A percentile compares a stretch with the other conserved stretches of the same genome.
phyloP scores from a whole-genome alignment of 352 stramenopile species.

The Phytopythium cucurbitacearum region DNA sequence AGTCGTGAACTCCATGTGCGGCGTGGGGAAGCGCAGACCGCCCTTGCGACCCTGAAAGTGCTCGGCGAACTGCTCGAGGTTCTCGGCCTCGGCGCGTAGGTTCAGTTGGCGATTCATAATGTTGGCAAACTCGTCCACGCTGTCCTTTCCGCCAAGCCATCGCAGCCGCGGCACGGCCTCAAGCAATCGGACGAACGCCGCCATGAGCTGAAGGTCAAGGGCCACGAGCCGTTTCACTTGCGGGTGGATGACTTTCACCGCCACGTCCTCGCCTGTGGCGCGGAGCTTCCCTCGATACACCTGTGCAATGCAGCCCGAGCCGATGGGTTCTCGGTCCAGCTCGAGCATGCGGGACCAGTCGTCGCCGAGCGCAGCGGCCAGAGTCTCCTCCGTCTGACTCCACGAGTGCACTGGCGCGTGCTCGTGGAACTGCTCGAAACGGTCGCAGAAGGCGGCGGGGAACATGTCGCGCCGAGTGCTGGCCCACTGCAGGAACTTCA shows the following conservation, averaged over 20 bases:
- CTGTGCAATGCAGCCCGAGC: slow-evolving; percentile 93
- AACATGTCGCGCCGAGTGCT: slow-evolving; percentile 94
- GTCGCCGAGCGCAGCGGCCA: slow-evolving; percentile 83
- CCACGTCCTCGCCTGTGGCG: slow-evolving; percentile 64
- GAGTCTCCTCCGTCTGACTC: slow-evolving; percentile 74
- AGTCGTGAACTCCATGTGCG: slow-evolving; percentile 65
- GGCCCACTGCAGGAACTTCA: slow-evolving; percentile 96
- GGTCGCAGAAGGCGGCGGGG: slow-evolving; percentile 85
- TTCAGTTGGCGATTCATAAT: slow-evolving; percentile 91
- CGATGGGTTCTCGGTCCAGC: slow-evolving; percentile 64
- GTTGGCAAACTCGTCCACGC: slow-evolving; percentile 78
- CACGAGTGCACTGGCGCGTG: slow-evolving; percentile 83
- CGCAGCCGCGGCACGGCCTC: slow-evolving; percentile 58
- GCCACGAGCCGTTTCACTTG: slow-evolving; percentile 84
- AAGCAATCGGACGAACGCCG: slow-evolving; percentile 52
- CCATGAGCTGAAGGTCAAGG: slow-evolving; percentile 85
- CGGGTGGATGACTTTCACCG: slow-evolving; percentile 93
- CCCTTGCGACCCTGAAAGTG: slow-evolving; percentile 66
- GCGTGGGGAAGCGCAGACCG: slow-evolving; percentile 64
- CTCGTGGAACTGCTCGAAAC: slow-evolving; percentile 90
- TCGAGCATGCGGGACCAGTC: slow-evolving; percentile 67
- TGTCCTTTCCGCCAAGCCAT: slow-evolving; percentile 73
- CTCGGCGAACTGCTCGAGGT: slow-evolving; percentile 74
- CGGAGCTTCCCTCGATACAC: slow-evolving; percentile 88
- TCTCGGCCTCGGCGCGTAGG: slow-evolving; percentile 86